Percentiles rank a stretch among this genome's conserved stretches.
phyloP scores from a whole-genome alignment of 352 stramenopile genomes.

The Phytopythium montanum region DNA sequence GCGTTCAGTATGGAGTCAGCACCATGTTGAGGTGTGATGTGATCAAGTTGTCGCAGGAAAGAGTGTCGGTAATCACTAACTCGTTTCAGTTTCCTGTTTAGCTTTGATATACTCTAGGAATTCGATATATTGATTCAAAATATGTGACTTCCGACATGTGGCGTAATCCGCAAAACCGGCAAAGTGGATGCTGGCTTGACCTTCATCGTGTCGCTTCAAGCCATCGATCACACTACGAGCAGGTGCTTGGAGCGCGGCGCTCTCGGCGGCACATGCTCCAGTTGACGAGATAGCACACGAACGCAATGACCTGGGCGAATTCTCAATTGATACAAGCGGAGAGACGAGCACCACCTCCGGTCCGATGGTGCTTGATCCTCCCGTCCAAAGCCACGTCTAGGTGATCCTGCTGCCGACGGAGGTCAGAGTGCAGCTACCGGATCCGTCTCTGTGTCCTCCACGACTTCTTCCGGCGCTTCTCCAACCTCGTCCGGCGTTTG shows the following conservation, averaged over 20 bases:
- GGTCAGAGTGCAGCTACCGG: neutral
- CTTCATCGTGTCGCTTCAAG: neutral
- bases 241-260: too few relatives aligned
- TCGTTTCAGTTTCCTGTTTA: neutral
- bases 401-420: neutral
- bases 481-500: neutral
- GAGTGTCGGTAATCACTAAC: neutral
- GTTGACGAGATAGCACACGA: neutral
- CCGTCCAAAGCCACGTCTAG: neutral
- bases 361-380: neutral
- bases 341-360: neutral
- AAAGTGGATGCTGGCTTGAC: neutral
- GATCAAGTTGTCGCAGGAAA: neutral
- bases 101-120: too few relatives aligned
- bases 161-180: neutral
- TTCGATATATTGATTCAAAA: too few relatives aligned
- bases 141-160: neutral
- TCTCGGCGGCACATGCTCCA: neutral
- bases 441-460: neutral
- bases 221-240: neutral
- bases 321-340: conserved; percentile 1
- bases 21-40: neutral
- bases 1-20: neutral
- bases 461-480: neutral
- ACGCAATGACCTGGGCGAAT: neutral